phyloP scores from a whole-genome alignment of 2,329 filamentous ascomycete species.

The Fusarium veterinarium region DNA sequence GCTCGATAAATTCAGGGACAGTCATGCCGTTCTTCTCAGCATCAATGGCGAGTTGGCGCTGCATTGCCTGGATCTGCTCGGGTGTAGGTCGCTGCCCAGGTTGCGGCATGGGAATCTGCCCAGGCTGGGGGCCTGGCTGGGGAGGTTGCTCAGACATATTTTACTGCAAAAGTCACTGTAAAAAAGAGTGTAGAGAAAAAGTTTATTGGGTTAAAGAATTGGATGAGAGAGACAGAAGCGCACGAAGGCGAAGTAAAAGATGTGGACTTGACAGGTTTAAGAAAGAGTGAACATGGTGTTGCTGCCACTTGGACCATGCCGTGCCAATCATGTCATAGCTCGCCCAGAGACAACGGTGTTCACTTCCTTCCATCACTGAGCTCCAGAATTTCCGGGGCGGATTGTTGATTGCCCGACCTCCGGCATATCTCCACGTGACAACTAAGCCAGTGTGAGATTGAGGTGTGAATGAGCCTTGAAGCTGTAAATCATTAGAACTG shows the following conservation, averaged over 20 bases:
- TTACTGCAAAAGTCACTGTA: conserved; percentile 14
- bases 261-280: conserved; percentile 24
- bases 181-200: conserved; percentile 28
- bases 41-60: conserved; percentile 83
- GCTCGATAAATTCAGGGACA: conserved; percentile 84
- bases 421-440: conserved; percentile 38
- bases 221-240: conserved; percentile 16
- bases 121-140: conserved; percentile 44
- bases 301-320: conserved; percentile 39
- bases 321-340: conserved; percentile 43
- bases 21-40: conserved; percentile 87
- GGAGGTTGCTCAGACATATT: conserved; percentile 48
- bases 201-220: conserved; percentile 20
- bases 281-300: conserved; percentile 36
- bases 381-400: conserved; percentile 38
- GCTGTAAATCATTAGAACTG: background rate
- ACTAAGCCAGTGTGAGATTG: background rate
- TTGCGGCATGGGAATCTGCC: conserved; percentile 50
- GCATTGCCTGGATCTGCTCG: conserved; percentile 87
- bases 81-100: conserved; percentile 71
- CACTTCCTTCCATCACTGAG: conserved; percentile 44
- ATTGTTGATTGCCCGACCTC: conserved; percentile 47
- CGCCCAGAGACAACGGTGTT: conserved; percentile 51
- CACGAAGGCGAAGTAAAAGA: conserved; percentile 25
- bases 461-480: background rate